Conservation (phyloP, 495 filamentous ascomycete species). For the Podospora bellae-mahoneyi region DNA sequence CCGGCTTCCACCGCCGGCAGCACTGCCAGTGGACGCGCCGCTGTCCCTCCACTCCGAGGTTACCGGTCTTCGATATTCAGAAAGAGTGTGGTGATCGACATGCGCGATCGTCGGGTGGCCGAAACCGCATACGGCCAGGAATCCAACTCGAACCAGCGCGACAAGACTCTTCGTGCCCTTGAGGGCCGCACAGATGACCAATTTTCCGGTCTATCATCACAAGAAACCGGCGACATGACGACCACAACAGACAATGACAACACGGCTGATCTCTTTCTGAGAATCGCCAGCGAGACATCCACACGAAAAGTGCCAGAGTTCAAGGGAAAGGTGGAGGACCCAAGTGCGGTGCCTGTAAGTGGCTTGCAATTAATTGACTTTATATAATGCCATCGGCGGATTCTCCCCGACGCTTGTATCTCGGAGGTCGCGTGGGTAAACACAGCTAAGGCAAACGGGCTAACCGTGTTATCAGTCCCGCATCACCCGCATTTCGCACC, state of each 20-base stretch:
- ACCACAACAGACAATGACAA: constrained; percentile 44
- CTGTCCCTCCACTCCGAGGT: constrained; percentile 47
- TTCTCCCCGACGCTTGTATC: neutral
- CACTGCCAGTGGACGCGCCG: constrained; percentile 26
- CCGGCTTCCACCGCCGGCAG: neutral
- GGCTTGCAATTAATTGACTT: neutral
- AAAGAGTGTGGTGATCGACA: constrained; percentile 48
- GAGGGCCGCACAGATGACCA: constrained; percentile 44
- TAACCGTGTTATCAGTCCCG: constrained; percentile 34
- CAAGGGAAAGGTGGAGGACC: constrained; percentile 30
- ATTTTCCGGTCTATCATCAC: constrained; percentile 34
- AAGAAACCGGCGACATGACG: constrained; percentile 40
- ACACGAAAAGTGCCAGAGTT: constrained; percentile 34
- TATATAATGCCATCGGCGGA: neutral
- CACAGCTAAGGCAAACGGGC: neutral
- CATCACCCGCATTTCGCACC: constrained; percentile 35
- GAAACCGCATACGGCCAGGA: constrained; percentile 40
- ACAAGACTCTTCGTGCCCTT: constrained; percentile 48
- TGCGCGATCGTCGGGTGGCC: constrained; percentile 37
- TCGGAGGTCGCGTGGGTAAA: constrained; percentile 1
- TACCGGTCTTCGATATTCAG: constrained; percentile 51
- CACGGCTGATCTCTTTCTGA: constrained; percentile 53
- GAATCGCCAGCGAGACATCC: constrained; percentile 49
- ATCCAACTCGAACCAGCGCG: constrained; percentile 43
- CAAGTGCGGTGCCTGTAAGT: constrained; percentile 42